These are phyloP conservation scores for Pontederia crassipes DNA, from an alignment of 176 grass and related monocot species.

Conservation along the genomic window DNA sequence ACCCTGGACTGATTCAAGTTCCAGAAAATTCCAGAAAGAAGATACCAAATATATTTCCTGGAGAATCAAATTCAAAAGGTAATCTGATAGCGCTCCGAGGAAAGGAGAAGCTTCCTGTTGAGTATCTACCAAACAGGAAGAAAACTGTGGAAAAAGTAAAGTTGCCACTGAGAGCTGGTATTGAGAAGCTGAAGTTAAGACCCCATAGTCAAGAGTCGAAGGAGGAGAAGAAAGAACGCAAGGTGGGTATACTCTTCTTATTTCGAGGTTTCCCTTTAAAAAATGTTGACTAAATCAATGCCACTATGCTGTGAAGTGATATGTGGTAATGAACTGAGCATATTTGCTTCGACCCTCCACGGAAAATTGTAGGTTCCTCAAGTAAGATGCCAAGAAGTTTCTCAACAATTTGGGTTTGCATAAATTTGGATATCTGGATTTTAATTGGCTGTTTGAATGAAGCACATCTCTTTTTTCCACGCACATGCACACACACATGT, in stretches of 20 bases:
- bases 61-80: slow-evolving; percentile 38
- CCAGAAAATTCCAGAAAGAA: slow-evolving; percentile 43
- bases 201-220: slow-evolving; percentile 50
- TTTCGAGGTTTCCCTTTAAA: slow-evolving; percentile 3
- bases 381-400: too few species aligned
- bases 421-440: too few species aligned
- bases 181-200: slow-evolving; percentile 52
- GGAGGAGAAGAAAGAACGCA: slow-evolving; percentile 93
- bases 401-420: too few species aligned
- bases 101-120: slow-evolving; percentile 84
- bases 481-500: too few species aligned
- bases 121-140: slow-evolving; percentile 74
- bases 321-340: neutral
- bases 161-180: slow-evolving; percentile 6
- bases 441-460: too few species aligned
- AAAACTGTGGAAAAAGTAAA: slow-evolving; percentile 30
- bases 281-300: neutral
- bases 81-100: slow-evolving; percentile 85
- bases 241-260: slow-evolving; percentile 35
- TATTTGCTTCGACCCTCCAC: too few species aligned
- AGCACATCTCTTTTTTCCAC: too few species aligned
- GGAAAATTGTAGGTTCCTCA: too few species aligned
- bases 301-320: neutral
- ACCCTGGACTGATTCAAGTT: slow-evolving; percentile 66
- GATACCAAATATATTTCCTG: slow-evolving; percentile 56